A percentile compares a stretch with the other conserved stretches of the same genome.
Evolutionary conservation across 176 grass and related monocot species (phyloP).

Genomic region (Bromus sterilis): DNA sequence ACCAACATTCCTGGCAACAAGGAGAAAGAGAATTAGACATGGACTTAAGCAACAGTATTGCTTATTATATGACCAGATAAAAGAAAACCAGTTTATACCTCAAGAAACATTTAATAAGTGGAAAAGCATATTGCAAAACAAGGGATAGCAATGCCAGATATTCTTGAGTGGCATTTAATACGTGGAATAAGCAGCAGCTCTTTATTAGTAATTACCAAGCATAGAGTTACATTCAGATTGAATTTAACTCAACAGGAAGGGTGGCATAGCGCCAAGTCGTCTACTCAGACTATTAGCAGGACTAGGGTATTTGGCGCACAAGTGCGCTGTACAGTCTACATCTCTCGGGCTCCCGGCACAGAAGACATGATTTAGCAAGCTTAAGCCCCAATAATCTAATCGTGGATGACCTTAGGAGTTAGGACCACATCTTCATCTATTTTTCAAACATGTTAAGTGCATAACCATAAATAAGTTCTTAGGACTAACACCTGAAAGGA

Average conservation of each 20-base stretch:
- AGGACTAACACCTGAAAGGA: background rate
- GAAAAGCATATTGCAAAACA: conserved; percentile 2
- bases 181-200: too few relatives aligned
- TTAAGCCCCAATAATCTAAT: background rate
- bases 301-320: background rate
- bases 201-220: too few relatives aligned
- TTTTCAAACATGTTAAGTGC: background rate
- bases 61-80: background rate
- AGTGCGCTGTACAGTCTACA: background rate
- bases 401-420: background rate
- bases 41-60: background rate
- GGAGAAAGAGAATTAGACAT: conserved; percentile 25
- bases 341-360: background rate
- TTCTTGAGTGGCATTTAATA: background rate
- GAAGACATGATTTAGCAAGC: background rate
- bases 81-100: background rate
- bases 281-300: background rate
- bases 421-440: background rate
- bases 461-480: background rate
- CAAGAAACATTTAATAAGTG: background rate
- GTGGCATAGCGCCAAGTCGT: background rate
- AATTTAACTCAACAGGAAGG: too few relatives aligned
- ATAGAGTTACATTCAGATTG: too few relatives aligned
- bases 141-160: background rate
- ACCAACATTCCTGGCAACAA: conserved; percentile 22